phyloP scores from a whole-genome alignment of 2,329 filamentous ascomycete species.

The Lachnellula cervina region DNA sequence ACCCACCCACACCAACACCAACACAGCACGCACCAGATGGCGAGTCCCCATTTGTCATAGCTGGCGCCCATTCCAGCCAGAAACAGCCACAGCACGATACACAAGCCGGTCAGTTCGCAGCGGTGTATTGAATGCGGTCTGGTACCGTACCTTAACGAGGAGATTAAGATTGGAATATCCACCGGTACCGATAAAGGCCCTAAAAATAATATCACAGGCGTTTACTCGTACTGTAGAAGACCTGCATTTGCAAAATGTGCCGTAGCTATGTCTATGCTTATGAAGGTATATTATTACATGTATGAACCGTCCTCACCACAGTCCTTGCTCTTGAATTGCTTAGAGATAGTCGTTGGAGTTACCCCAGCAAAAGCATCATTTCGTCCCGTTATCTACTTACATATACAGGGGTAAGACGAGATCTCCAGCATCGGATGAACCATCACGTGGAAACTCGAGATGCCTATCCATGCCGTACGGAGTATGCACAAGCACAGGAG shows the following conservation, averaged over 20 bases:
- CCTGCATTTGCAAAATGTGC: neutral
- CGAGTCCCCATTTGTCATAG: neutral
- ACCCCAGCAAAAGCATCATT: neutral
- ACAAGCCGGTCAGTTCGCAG: neutral
- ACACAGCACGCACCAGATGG: neutral
- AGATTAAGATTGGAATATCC: neutral
- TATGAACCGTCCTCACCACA: no score
- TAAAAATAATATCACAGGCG: neutral
- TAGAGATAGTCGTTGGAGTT: no score
- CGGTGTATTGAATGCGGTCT: neutral
- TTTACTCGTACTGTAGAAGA: no score
- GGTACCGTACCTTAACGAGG: neutral
- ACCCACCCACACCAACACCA: neutral
- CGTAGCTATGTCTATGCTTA: no score
- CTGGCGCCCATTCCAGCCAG: neutral
- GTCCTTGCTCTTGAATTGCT: no score
- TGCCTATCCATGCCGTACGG: no score
- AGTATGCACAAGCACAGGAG: no score
- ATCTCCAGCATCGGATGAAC: neutral
- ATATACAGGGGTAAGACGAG: neutral
- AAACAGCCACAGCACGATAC: neutral
- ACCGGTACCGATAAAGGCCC: neutral
- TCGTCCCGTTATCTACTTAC: neutral
- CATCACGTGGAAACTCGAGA: neutral
- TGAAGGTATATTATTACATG: no score